These are phyloP conservation scores for Paraurostyla sp. DNA, from an alignment of 73 alveolate genomes.

Conservation along the genomic window DNA sequence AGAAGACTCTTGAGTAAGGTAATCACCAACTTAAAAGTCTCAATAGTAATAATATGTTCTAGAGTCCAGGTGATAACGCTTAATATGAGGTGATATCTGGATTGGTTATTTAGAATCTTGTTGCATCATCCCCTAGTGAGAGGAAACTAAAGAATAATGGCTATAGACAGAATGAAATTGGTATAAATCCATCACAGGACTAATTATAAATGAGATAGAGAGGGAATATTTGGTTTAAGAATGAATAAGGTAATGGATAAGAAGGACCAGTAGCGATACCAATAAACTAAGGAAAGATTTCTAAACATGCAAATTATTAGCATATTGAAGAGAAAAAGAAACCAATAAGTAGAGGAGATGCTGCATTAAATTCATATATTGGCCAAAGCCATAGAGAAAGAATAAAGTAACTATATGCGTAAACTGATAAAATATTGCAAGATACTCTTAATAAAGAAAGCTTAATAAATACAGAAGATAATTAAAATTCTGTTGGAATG, in stretches of 20 bases:
- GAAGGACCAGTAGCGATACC: no score
- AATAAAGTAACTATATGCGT: slow-evolving; percentile 40
- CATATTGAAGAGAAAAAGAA: not conserved
- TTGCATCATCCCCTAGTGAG: slow-evolving; percentile 46
- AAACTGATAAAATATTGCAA: slow-evolving; percentile 11
- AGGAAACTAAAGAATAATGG: not conserved
- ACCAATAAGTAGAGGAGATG: slow-evolving; percentile 41
- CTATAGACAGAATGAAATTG: not conserved
- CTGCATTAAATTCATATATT: slow-evolving; percentile 11
- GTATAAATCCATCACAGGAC: no score
- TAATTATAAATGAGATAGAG: no score
- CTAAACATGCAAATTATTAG: not conserved
- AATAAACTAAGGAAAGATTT: no score
- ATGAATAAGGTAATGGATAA: slow-evolving; percentile 31
- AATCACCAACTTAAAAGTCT: no score
- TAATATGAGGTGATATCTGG: not conserved
- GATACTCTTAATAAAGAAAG: slow-evolving; percentile 27
- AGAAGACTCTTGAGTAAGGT: not conserved
- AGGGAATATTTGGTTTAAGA: not conserved
- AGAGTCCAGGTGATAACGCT: not conserved
- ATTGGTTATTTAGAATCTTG: not conserved
- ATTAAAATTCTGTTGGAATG: not conserved
- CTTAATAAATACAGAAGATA: not conserved
- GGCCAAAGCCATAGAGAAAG: slow-evolving; percentile 37
- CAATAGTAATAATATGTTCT: no score